Evolutionary conservation across 2,329 filamentous ascomycete species (phyloP).

Genomic region (Cladosporium cucumerinum): DNA sequence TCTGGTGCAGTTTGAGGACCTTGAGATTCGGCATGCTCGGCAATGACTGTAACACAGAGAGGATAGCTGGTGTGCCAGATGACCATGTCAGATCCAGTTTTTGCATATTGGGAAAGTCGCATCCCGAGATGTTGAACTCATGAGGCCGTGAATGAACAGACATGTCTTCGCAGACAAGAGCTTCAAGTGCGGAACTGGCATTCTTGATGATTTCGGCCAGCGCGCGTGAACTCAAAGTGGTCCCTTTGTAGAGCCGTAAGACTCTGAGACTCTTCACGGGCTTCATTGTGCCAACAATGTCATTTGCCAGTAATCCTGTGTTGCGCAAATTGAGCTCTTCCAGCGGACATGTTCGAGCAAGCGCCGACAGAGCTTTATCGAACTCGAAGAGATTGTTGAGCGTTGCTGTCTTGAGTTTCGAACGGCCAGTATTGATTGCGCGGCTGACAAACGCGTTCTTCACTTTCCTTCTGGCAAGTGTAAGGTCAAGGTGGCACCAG

Average conservation of each 20-base stretch:
- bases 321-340: slow-evolving; percentile 34
- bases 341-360: slow-evolving; percentile 38
- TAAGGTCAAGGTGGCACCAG: slow-evolving; percentile 55
- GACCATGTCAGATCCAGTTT: neutral
- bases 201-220: neutral
- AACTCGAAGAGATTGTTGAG: slow-evolving; percentile 39
- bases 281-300: slow-evolving; percentile 21
- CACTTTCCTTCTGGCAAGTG: slow-evolving; percentile 42
- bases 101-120: neutral
- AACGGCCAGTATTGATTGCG: slow-evolving; percentile 41
- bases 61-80: neutral
- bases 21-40: neutral
- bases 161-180: neutral
- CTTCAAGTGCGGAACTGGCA: neutral
- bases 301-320: slow-evolving; percentile 26
- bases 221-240: neutral
- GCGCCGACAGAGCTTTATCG: slow-evolving; percentile 38
- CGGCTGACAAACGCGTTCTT: slow-evolving; percentile 41
- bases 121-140: neutral
- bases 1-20: neutral
- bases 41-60: neutral
- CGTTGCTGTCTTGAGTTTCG: slow-evolving; percentile 35
- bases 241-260: slow-evolving; percentile 17
- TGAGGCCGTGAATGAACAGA: neutral
- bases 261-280: slow-evolving; percentile 22